Conservation (phyloP, 768 basidiomycete species). For the Pisolithus albus region DNA sequence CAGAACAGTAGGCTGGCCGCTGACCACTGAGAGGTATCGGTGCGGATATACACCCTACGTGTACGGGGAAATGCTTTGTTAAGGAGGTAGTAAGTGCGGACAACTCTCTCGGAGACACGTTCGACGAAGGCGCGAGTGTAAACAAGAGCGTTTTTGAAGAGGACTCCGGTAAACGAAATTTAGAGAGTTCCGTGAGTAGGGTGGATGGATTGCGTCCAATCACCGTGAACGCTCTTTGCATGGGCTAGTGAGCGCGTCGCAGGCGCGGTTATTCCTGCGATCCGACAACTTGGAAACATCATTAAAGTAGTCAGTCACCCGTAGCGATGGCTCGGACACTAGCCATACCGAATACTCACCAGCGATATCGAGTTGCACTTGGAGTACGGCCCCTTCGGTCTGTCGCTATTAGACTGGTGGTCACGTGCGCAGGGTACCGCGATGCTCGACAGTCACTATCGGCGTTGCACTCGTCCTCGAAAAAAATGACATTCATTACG, state of each 20-base stretch:
- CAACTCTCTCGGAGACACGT: conserved; percentile 21
- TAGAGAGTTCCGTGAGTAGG: not conserved
- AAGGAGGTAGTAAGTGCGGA: conserved; percentile 35
- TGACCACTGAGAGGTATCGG: conserved; percentile 29
- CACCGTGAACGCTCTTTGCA: not conserved
- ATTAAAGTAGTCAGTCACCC: no score
- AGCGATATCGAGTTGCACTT: no score
- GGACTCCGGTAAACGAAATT: not conserved
- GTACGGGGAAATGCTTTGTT: conserved; percentile 32
- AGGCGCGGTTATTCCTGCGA: no score
- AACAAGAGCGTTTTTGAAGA: conserved; percentile 14
- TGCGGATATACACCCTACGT: conserved; percentile 60
- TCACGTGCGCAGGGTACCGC: not conserved
- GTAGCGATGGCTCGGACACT: no score
- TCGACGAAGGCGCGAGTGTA: conserved; percentile 20
- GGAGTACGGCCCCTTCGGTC: no score
- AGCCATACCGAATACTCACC: no score
- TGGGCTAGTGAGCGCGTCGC: not conserved
- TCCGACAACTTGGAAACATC: no score
- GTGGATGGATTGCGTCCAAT: not conserved
- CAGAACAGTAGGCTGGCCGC: conserved; percentile 42
- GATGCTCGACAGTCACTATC: not conserved
- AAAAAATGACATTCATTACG: conserved; percentile 9
- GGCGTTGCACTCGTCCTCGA: no score
- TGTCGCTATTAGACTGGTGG: no score